Evolutionary conservation across 805 yeast genomes (phyloP).

Genomic region (Starmerella cellae): DNA sequence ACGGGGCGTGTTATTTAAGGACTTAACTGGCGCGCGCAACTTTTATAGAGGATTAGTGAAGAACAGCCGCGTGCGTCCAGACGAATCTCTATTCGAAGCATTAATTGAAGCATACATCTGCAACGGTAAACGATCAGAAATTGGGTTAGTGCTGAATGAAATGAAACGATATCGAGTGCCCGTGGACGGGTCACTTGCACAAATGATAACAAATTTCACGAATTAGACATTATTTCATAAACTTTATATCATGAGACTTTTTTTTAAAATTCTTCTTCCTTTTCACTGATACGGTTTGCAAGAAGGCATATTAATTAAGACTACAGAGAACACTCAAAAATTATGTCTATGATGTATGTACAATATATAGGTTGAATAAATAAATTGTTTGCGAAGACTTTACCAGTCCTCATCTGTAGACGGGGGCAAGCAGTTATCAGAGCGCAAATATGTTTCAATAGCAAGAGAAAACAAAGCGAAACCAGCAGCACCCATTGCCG

Average conservation of each 20-base stretch:
- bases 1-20: slow-evolving; percentile 28
- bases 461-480: slow-evolving; percentile 77
- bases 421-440: slow-evolving; percentile 77
- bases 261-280: too few relatives aligned
- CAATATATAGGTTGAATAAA: slow-evolving; percentile 6
- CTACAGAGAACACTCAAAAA: background rate
- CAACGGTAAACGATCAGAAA: slow-evolving; percentile 25
- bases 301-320: too few relatives aligned
- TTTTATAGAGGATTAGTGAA: slow-evolving; percentile 26
- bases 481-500: slow-evolving; percentile 87
- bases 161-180: slow-evolving; percentile 26
- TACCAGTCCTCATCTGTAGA: slow-evolving; percentile 62
- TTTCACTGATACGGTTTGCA: too few relatives aligned
- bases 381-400: too few relatives aligned
- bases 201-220: slow-evolving; percentile 1
- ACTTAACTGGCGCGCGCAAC: slow-evolving; percentile 27
- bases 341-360: slow-evolving; percentile 18
- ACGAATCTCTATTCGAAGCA: slow-evolving; percentile 30
- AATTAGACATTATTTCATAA: background rate
- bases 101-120: slow-evolving; percentile 30
- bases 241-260: too few relatives aligned
- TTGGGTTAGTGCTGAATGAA: slow-evolving; percentile 25
- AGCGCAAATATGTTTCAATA: slow-evolving; percentile 69
- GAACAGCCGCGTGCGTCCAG: slow-evolving; percentile 28
- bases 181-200: slow-evolving; percentile 24